phyloP scores from a whole-genome alignment of 495 filamentous ascomycete genomes.

The Lineolata rhizophorae region DNA sequence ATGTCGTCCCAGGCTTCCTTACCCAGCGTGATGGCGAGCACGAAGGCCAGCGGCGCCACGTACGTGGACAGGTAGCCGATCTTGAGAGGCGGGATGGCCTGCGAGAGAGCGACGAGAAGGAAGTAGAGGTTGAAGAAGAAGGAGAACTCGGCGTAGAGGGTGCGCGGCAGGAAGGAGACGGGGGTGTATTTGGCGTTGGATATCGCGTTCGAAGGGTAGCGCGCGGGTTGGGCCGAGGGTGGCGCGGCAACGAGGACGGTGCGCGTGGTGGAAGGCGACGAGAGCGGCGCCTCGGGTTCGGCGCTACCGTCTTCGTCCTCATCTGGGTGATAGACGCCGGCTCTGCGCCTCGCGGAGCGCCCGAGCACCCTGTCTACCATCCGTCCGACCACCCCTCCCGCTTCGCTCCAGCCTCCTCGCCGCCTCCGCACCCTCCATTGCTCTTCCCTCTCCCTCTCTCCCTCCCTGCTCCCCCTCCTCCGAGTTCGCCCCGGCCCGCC shows the following conservation, averaged over 20 bases:
- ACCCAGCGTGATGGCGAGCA: constrained; percentile 72
- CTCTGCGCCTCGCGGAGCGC: too few relatives aligned
- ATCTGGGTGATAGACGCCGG: too few relatives aligned
- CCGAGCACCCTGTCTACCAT: too few relatives aligned
- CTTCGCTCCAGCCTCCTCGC: too few relatives aligned
- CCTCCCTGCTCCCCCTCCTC: too few relatives aligned
- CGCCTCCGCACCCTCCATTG: too few relatives aligned
- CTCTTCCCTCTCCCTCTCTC: too few relatives aligned
- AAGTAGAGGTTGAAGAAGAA: constrained; percentile 99
- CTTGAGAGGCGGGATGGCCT: constrained; percentile 66
- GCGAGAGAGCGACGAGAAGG: constrained; percentile 79
- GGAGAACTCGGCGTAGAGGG: constrained; percentile 94
- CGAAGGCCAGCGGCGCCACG: constrained; percentile 78
- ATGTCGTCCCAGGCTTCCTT: constrained; percentile 97
- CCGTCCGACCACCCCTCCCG: too few relatives aligned
- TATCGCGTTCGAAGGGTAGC: constrained; percentile 65
- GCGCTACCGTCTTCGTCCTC: constrained; percentile 3
- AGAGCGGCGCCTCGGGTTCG: constrained; percentile 7
- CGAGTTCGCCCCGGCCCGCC: neutral
- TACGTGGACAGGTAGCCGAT: constrained; percentile 95
- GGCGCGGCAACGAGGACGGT: neutral
- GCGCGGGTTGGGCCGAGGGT: constrained; percentile 12
- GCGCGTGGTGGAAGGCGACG: neutral
- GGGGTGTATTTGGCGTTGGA: constrained; percentile 98
- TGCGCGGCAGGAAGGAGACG: constrained; percentile 80